Evolutionary conservation across 1,284 basidiomycete species (phyloP).

Genomic region (Fomes fomentarius): DNA sequence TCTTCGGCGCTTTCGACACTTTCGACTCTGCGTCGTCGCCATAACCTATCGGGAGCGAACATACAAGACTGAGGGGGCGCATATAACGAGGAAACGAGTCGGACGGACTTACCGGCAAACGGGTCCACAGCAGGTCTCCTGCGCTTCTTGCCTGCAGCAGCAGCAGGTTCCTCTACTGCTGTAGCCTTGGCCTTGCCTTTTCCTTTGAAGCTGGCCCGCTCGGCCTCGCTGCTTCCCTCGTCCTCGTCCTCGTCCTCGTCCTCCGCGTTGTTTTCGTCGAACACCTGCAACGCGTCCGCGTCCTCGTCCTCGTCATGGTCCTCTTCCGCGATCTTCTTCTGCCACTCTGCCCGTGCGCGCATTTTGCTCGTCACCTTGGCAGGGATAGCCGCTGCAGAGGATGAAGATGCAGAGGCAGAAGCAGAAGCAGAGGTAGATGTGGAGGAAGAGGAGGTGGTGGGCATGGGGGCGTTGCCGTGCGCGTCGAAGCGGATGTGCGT

Average conservation of each 20-base stretch:
- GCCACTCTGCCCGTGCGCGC: slow-evolving; percentile 64
- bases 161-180: slow-evolving; percentile 22
- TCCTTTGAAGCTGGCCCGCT: slow-evolving; percentile 28
- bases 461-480: slow-evolving; percentile 6
- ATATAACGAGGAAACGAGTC: too few species aligned
- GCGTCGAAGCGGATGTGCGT: slow-evolving; percentile 31
- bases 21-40: slow-evolving; percentile 24
- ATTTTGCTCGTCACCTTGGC: slow-evolving; percentile 71
- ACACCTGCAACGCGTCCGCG: slow-evolving; percentile 45
- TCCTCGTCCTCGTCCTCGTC: slow-evolving; percentile 30
- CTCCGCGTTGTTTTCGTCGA: slow-evolving; percentile 44
- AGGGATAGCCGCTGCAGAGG: slow-evolving; percentile 38
- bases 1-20: slow-evolving; percentile 13
- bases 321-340: slow-evolving; percentile 54
- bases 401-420: too few species aligned
- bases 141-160: slow-evolving; percentile 41
- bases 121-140: slow-evolving; percentile 60
- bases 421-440: slow-evolving; percentile 43
- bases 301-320: slow-evolving; percentile 41
- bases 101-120: slow-evolving; percentile 59
- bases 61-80: too few species aligned
- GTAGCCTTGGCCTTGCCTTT: slow-evolving; percentile 48
- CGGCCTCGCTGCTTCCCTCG: slow-evolving; percentile 11
- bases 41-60: too few species aligned
- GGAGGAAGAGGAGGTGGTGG: neutral